Conservation (phyloP, 495 filamentous ascomycete species). For the Hypoxylon subgilvum region DNA sequence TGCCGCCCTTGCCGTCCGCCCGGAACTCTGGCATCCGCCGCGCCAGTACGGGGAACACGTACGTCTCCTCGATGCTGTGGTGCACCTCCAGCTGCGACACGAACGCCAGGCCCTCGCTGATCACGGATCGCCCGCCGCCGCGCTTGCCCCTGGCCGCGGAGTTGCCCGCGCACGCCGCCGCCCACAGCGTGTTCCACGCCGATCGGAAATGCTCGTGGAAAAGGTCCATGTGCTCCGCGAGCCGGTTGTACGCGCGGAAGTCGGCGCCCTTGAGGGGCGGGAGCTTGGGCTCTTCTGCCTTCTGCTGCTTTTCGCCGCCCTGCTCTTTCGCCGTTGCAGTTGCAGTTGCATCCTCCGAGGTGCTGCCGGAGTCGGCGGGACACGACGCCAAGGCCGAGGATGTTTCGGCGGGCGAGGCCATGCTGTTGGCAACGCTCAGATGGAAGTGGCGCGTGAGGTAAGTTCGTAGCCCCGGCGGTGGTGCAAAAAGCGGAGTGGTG, state of each 20-base stretch:
- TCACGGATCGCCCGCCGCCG: constrained; percentile 58
- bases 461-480: neutral
- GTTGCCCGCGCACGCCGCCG: constrained; percentile 59
- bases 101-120: constrained; percentile 69
- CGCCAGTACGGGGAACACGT: constrained; percentile 81
- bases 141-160: constrained; percentile 53
- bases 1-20: constrained; percentile 19
- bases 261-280: constrained; percentile 27
- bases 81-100: constrained; percentile 72
- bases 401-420: constrained; percentile 16
- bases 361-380: neutral
- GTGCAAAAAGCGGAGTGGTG: neutral
- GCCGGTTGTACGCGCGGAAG: constrained; percentile 71
- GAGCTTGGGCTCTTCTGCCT: constrained; percentile 17
- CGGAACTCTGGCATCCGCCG: constrained; percentile 81
- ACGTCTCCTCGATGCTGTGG: constrained; percentile 83
- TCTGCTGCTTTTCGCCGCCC: neutral
- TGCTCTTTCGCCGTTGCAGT: neutral
- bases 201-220: constrained; percentile 82
- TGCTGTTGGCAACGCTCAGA: constrained; percentile 2
- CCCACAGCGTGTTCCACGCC: constrained; percentile 72
- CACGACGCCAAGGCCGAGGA: constrained; percentile 5
- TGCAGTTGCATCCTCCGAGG: neutral
- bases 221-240: constrained; percentile 79
- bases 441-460: neutral